phyloP scores from a whole-genome alignment of 495 filamentous ascomycete genomes.

The Penicillium lividum region DNA sequence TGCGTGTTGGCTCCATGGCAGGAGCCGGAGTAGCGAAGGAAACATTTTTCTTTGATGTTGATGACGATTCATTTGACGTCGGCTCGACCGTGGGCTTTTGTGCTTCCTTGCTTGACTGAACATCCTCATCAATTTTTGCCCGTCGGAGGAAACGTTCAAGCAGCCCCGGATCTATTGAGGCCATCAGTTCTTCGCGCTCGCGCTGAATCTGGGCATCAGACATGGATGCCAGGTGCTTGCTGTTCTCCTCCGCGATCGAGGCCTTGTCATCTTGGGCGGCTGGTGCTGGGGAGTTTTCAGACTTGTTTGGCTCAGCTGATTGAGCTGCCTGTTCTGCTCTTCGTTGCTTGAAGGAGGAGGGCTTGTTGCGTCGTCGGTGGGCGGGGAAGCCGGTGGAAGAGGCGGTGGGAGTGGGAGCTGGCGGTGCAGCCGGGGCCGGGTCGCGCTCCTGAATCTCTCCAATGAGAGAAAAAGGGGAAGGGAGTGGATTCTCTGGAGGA shows the following conservation, averaged over 20 bases:
- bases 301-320: background rate
- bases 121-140: constrained; percentile 72
- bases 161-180: constrained; percentile 64
- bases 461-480: constrained; percentile 54
- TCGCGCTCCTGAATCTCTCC: constrained; percentile 77
- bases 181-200: constrained; percentile 73
- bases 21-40: constrained; percentile 31
- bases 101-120: constrained; percentile 1
- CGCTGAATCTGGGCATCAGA: constrained; percentile 75
- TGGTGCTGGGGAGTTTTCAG: background rate
- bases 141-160: constrained; percentile 76
- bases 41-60: constrained; percentile 32
- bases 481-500: constrained; percentile 21
- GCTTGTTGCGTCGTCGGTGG: constrained; percentile 72
- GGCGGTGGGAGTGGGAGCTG: constrained; percentile 52
- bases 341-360: constrained; percentile 78
- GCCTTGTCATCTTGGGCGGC: constrained; percentile 53
- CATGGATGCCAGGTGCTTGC: constrained; percentile 72
- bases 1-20: constrained; percentile 1
- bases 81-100: background rate
- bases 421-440: constrained; percentile 53
- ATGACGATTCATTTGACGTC: constrained; percentile 1
- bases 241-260: constrained; percentile 81
- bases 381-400: constrained; percentile 78
- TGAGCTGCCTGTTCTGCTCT: constrained; percentile 33